A percentile compares a stretch with the other conserved stretches of the same genome.
Conservation (phyloP, 2,329 filamentous ascomycete genomes). For the Neofusicoccum sp. region DNA sequence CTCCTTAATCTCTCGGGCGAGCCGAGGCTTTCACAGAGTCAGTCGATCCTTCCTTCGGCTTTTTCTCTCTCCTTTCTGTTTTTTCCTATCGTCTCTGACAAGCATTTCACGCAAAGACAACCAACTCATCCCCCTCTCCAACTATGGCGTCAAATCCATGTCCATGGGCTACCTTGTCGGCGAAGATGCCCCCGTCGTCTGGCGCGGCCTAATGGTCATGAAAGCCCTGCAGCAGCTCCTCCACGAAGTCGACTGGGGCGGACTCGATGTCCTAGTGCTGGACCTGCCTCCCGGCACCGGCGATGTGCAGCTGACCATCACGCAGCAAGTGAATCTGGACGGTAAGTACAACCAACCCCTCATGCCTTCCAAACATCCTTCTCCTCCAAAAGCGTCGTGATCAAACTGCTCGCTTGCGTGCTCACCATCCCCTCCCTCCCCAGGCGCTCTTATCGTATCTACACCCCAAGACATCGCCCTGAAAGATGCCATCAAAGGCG, state of each 20-base stretch:
- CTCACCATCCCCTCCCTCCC: neutral
- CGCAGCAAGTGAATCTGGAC: slow-evolving; percentile 87
- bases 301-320: slow-evolving; percentile 95
- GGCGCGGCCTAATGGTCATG: slow-evolving; percentile 96
- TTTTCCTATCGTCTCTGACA: no score
- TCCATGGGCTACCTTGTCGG: slow-evolving; percentile 94
- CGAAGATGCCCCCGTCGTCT: slow-evolving; percentile 81
- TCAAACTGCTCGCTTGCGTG: neutral
- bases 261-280: slow-evolving; percentile 83
- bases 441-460: slow-evolving; percentile 81
- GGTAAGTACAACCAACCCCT: slow-evolving; percentile 54
- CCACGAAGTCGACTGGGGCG: slow-evolving; percentile 93
- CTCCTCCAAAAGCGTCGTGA: neutral
- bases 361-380: neutral
- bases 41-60: slow-evolving; percentile 33
- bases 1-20: slow-evolving; percentile 81
- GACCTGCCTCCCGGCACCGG: slow-evolving; percentile 94
- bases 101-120: slow-evolving; percentile 57
- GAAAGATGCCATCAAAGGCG: slow-evolving; percentile 87
- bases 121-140: slow-evolving; percentile 82
- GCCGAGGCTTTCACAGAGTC: slow-evolving; percentile 73
- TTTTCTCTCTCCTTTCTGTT: neutral
- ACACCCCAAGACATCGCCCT: slow-evolving; percentile 93
- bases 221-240: slow-evolving; percentile 95
- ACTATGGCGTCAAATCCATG: slow-evolving; percentile 97